Conservation (phyloP, 129 eudicot species). For the Helichrysum umbraculigerum region DNA sequence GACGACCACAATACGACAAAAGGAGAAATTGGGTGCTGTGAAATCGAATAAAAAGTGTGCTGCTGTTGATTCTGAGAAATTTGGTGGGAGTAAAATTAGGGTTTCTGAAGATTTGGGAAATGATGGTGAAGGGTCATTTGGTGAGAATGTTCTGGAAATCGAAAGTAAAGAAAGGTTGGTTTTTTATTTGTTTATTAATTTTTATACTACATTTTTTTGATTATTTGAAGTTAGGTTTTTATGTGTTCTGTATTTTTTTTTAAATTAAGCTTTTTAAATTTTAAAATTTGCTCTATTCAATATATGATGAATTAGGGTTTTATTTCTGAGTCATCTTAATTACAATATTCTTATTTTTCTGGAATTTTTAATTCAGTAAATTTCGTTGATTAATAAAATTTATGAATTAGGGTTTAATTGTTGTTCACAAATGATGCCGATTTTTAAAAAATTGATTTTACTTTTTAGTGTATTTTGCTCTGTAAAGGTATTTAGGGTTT, state of each 20-base stretch:
- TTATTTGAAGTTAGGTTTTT: background rate
- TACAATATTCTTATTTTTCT: no score
- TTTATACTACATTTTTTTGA: no score
- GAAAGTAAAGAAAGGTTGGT: constrained; percentile 48
- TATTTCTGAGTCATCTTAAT: background rate
- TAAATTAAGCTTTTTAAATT: background rate
- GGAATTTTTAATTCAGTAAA: background rate
- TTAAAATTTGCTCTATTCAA: background rate
- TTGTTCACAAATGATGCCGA: no score
- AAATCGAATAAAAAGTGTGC: constrained; percentile 23
- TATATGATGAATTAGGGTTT: constrained; percentile 22
- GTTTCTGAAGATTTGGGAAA: constrained; percentile 22
- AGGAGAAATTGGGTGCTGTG: background rate
- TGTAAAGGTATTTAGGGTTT: no score
- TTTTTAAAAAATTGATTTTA: no score
- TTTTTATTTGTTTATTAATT: background rate
- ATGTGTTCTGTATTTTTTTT: background rate
- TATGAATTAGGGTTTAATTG: background rate
- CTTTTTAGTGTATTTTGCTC: no score
- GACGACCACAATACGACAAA: constrained; percentile 17
- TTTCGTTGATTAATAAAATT: background rate
- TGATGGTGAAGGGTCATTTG: constrained; percentile 46
- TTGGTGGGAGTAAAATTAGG: constrained; percentile 16
- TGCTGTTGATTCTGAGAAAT: constrained; percentile 23
- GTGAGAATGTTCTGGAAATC: constrained; percentile 51